Evolutionary conservation across 148 eudicot species (phyloP), one percentile per base, ranked within the genome.

Genomic region (Polygonum aviculare): DNA sequence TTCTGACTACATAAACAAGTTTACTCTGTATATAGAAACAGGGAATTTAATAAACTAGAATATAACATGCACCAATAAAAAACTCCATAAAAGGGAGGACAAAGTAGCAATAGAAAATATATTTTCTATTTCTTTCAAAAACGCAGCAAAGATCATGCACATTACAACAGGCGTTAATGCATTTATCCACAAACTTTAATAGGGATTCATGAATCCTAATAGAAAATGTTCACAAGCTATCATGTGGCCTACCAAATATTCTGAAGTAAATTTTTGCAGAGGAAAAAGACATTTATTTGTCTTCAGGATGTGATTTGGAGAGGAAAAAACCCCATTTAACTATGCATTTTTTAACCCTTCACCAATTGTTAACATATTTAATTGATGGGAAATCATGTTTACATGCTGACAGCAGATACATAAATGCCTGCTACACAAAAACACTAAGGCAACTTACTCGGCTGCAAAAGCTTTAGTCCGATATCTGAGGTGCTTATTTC

Each of bases 391-490:
- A 57, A 57, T 10, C 31, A 21, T 57, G 63, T 12, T 1, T 65
- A 65, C 71, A 65, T 36, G 71, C 41, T 44, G 41, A 65, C 36
- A 31, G 35, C 71, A 65, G 71, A 65, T 1, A 65, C 38, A 67
- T 59, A 59, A 59, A 59, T 60, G 67, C 38, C 19, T 67, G n/a
- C 44, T 35, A 67, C 45, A 67, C 10, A 15, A 36, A 16, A 57
- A 75, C 74, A 73, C 77, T 40, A 86, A 77, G 69, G 41, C 51
- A 54, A 85, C 96, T 73, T 90, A 95, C 99, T 92, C 99, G 12
- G 99, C 97, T 74, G 97, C 99, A 84, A 95, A 95, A 73, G 89
- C 91, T 76, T 92, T 88, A 44, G 99, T 95, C 81, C 94, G 88
- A 79, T 90, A 90, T 90, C 99, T 84, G 80, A 92, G 97, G 84